phyloP scores from a whole-genome alignment of 495 filamentous ascomycete species.

The Talaromyces stipitatus region DNA sequence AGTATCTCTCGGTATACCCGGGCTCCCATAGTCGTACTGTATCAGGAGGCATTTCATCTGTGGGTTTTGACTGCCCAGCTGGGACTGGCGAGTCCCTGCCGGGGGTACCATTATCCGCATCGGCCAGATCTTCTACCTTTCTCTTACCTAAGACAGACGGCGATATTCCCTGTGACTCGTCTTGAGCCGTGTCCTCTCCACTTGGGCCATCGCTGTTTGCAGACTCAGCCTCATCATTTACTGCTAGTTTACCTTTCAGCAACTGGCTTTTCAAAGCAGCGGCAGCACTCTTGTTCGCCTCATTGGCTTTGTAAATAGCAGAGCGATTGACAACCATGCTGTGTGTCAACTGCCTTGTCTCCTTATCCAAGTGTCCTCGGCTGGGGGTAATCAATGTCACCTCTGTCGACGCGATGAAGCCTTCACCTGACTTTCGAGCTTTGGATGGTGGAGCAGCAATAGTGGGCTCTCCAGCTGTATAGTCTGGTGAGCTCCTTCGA shows the following conservation, averaged over 20 bases:
- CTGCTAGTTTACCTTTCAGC: slow-evolving; percentile 35
- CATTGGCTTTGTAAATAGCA: slow-evolving; percentile 66
- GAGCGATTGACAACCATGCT: slow-evolving; percentile 81
- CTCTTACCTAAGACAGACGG: slow-evolving; percentile 50
- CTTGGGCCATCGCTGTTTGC: slow-evolving; percentile 1
- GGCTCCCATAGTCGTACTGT: slow-evolving; percentile 89
- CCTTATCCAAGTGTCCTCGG: slow-evolving; percentile 50
- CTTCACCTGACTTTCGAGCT: slow-evolving; percentile 19
- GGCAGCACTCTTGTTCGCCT: slow-evolving; percentile 91
- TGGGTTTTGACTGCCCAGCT: slow-evolving; percentile 30
- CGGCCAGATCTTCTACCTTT: slow-evolving; percentile 55
- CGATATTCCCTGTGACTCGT: slow-evolving; percentile 17
- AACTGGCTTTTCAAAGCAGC: slow-evolving; percentile 80
- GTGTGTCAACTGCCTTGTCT: slow-evolving; percentile 62
- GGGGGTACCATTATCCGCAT: slow-evolving; percentile 49
- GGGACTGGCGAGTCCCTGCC: slow-evolving; percentile 44
- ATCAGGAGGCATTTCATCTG: slow-evolving; percentile 62
- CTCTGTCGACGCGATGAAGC: slow-evolving; percentile 18
- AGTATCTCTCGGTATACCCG: slow-evolving; percentile 92
- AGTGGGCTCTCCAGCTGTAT: slow-evolving; percentile 16
- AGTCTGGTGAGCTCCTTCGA: slow-evolving; percentile 38
- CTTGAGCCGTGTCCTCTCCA: slow-evolving; percentile 13
- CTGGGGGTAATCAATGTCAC: slow-evolving; percentile 51
- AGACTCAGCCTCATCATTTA: slow-evolving; percentile 13
- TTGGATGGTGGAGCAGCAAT: slow-evolving; percentile 17